Base-by-base conservation (phyloP, 192 early-diverging fungal species). In the Podila verticillata region DNA sequence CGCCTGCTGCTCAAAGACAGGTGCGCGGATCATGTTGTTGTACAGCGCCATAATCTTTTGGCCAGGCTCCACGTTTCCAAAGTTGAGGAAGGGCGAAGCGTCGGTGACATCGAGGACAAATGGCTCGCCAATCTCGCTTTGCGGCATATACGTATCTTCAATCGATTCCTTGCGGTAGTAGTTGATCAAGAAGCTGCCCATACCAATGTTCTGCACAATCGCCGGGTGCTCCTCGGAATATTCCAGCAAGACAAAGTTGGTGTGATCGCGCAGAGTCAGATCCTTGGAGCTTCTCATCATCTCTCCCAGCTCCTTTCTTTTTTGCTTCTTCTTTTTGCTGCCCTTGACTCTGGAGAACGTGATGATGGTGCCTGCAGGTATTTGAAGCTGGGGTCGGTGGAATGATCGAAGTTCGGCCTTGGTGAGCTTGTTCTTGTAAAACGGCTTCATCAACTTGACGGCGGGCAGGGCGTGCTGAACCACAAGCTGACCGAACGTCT, bases 171-270 rank as follows among this genome's bases (percentile, higher is more conserved):
- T 98, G 31, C 98, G 91, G 65, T 98, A 99, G 84, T 98, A 99
- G 73, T 98, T 98, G 73, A 95, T 91, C 47, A 98, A 84, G 62
- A 98, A 86, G 64, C 92, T 95, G 58, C 93, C 96, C 98, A 99
- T 99, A 28, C 98, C 98, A 8, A 92, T 87, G 72, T 98, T 98
- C 28, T 93, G 92, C 65, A 99, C 69, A 29, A 98, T 92, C 1
- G 95, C 91, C 17, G 98, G 98, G 77, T 97, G 94, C 83, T 99
- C 98, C 74, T 99, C 97, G 0, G 94, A 94, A 71, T 98, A 98
- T 74, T 99, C 98, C 19, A 98, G 72, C 48, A 99, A 74, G 0
- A 95, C 88, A 81, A 91, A 97, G 66, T 91, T 88, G 30, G 89
- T 86, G 30, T 90, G 91, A 63, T 99, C 98, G 58, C 94, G 95